Evolutionary conservation across 352 stramenopile species (phyloP), one percentile per base, ranked within the genome.

Genomic region (Pythium volutum): DNA sequence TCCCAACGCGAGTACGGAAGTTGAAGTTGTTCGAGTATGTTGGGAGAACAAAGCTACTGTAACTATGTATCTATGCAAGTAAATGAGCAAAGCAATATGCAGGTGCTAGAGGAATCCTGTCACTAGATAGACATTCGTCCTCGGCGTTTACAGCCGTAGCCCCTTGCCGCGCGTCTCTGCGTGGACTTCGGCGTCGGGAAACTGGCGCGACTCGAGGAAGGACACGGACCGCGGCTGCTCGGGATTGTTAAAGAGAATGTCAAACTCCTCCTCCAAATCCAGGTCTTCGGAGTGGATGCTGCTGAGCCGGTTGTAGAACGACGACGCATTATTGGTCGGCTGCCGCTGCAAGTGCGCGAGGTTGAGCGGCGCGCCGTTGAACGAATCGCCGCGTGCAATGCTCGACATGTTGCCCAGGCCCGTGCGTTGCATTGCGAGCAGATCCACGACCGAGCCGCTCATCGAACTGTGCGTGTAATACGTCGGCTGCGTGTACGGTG

Each of bases 141-240:
- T 23, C 16, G 4, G 3, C 10, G 12, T n/a, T 56, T 48, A 70
- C 26, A 70, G 52, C 14, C 65, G 65, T 29, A 67, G 38, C 12
- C 65, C 58, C 34, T 50, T 57, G 29, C 65, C 65, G 23, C 53
- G 47, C 31, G 77, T 86, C 69, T 92, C 83, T 2, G 80, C 80
- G 56, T 83, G 77, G 38, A 92, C 36, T 27, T 92, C 72, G 6
- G 83, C 75, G 53, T 92, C 83, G 22, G 80, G 83, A 66, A 88
- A 92, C 56, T 62, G 73, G 48, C 84, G 77, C 55, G 83, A 92
- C 64, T 86, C 77, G 64, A 88, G 54, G 65, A 92, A 90, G n/a
- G 77, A 81, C 16, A 80, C 43, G 12, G 83, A 92, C 31, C 83
- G 78, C 25, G 79, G 70, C 66, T 88, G 74, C 26, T 75, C 66